phyloP scores from a whole-genome alignment of 257 asterid species.

The Ilex asprella region DNA sequence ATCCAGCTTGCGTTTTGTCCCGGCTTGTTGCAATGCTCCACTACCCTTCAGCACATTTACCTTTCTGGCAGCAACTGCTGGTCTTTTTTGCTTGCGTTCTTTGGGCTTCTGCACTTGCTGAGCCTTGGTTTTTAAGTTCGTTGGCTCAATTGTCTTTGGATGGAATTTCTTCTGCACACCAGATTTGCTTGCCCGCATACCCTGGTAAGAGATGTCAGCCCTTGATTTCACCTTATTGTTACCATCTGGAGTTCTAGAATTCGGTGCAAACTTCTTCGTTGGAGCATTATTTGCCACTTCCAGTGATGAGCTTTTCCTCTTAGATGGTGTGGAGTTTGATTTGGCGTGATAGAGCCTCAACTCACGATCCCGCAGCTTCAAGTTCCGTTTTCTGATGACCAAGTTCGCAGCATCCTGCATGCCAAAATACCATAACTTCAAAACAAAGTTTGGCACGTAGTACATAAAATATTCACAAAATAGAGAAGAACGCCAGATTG shows the following conservation, averaged over 20 bases:
- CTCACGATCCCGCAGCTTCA: slow-evolving; percentile 71
- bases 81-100: slow-evolving; percentile 46
- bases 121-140: slow-evolving; percentile 22
- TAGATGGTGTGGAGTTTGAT: slow-evolving; percentile 37
- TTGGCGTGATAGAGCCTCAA: slow-evolving; percentile 66
- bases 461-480: too few species aligned
- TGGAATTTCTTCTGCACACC: slow-evolving; percentile 56
- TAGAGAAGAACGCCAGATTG: too few species aligned
- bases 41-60: slow-evolving; percentile 35
- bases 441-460: neutral
- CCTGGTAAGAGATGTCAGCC: slow-evolving; percentile 56
- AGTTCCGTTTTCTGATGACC: slow-evolving; percentile 34
- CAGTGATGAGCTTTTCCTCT: slow-evolving; percentile 35
- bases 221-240: slow-evolving; percentile 19
- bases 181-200: slow-evolving; percentile 70
- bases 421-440: slow-evolving; percentile 7
- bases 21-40: slow-evolving; percentile 30
- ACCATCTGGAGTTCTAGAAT: slow-evolving; percentile 30
- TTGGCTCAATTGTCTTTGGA: slow-evolving; percentile 13
- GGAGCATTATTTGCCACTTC: slow-evolving; percentile 25
- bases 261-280: slow-evolving; percentile 32
- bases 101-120: slow-evolving; percentile 19
- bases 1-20: slow-evolving; percentile 58
- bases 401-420: slow-evolving; percentile 69
- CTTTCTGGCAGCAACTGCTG: slow-evolving; percentile 85